Evolutionary conservation across 139 green algal genomes (phyloP), one percentile per base, ranked within the genome.

Genomic region (Ostreobium quekettii): DNA sequence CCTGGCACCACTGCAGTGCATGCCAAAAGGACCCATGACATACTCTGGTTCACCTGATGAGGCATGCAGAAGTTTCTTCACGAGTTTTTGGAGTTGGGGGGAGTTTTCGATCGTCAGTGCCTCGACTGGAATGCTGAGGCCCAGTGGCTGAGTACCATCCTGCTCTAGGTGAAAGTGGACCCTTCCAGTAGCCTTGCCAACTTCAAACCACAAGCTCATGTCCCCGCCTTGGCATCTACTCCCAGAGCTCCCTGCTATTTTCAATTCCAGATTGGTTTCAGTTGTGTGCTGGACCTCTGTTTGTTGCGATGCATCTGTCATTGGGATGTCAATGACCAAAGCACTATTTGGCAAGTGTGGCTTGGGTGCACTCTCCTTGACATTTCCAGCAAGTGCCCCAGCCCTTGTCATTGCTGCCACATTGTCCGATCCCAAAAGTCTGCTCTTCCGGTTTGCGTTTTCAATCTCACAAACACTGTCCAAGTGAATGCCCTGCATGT

Each of bases 1-100:
- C 4, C n/a, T 81, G 22, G 85, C 75, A 2, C 82, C 98, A 28
- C 94, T 94, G 80, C 90, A 91, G 7, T 98, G 19, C 42, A 53
- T 26, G 42, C 42, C 42, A 11, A 53, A 53, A 53, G 42, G 42
- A 19, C 42, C 42, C 42, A 11, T 26, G 15, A 53, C 11, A 53
- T 53, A 26, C 19, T 19, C 11, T 19, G 42, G 19, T 53, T 53
- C 42, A 53, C 42, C 42, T 26, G 42, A 19, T 53, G 11, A 11
- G 42, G 19, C 19, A 26, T 53, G 15, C 11, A 53, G 15, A 11
- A 53, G 11, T 11, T 19, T 11, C 19, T 53, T 53, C 42, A 26
- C 42, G 56, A 74, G 57, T 47, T 78, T 59, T 2, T 67, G 31
- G 32, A 75, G 48, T 1, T 22, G 5, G 0, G 69, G 73, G 2